Evolutionary conservation across 345 rosid genomes (phyloP), one percentile per base, ranked within the genome.

Genomic region (Schrenkiella parvula): DNA sequence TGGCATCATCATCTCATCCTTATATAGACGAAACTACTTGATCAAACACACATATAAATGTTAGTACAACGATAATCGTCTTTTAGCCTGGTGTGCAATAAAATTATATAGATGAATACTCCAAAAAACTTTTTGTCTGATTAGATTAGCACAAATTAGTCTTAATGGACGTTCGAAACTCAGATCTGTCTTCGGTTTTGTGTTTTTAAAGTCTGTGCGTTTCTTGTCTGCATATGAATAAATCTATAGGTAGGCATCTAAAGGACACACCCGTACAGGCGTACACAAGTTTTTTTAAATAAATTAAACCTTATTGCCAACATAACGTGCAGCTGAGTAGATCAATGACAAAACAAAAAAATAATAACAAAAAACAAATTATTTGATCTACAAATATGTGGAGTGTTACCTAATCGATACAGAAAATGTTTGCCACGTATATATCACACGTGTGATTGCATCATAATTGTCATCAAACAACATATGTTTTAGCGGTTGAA

Each of bases 391-490:
- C n/a, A n/a, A n/a, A n/a, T n/a, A 50, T 61, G 63, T 8, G 21
- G 18, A 28, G 29, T 66, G 56, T 19, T 62, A 72, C 28, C 61
- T n/a, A 64, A 43, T 55, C 32, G 5, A 21, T 34, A 23, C 64
- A 55, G 21, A 52, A 60, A 41, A 59, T 59, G 79, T 68, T 32
- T 13, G 55, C 62, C 64, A 68, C 63, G 73, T 75, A 42, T 19
- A 18, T 4, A 60, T 41, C 58, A 68, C 70, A 68, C 74, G 79
- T 60, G 70, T 61, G 74, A 1, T 52, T 44, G 57, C 64, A 68
- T 41, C 48, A 32, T 59, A 68, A 22, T 52, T 52, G 64, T 57
- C 29, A 57, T 47, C 37, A 47, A 19, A 28, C 60, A 37, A 35
- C 22, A 50, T 35, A 17, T 47, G 63, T 68, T 43, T 17, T 31